Evolutionary conservation across 768 basidiomycete species (phyloP).

Genomic region (Paxillus ammoniavirescens): DNA sequence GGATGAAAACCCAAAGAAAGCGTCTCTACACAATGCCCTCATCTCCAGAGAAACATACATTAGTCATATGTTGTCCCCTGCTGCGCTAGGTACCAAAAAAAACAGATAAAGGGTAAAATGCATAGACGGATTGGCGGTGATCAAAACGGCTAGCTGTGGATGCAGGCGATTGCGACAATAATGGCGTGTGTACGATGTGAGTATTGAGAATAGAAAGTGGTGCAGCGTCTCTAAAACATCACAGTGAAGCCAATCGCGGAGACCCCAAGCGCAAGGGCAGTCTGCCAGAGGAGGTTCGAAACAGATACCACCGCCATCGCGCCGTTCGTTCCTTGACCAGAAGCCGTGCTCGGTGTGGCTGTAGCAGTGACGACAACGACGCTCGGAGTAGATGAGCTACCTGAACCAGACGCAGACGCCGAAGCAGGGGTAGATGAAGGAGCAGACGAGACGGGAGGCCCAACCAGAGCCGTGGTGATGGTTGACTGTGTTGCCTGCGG

Average conservation of each 20-base stretch:
- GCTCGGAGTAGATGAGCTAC: neutral
- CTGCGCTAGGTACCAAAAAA: neutral
- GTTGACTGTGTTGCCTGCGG: conserved; percentile 7
- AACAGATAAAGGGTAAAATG: neutral
- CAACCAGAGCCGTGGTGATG: conserved; percentile 1
- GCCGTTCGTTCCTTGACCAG: conserved; percentile 2
- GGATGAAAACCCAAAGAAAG: neutral
- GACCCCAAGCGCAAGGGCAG: conserved; percentile 16
- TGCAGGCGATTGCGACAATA: neutral
- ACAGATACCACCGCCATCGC: conserved; percentile 3
- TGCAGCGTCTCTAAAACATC: conserved; percentile 13
- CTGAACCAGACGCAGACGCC: neutral
- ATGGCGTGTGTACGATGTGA: neutral
- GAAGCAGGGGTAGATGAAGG: neutral
- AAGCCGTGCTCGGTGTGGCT: neutral
- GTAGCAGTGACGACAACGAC: neutral
- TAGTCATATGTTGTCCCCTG: neutral
- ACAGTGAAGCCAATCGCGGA: conserved; percentile 17
- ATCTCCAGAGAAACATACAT: neutral
- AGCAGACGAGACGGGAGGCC: neutral
- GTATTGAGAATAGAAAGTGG: neutral
- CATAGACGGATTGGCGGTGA: neutral
- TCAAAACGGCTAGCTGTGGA: neutral
- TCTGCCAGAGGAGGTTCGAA: conserved; percentile 11
- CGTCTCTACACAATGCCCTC: neutral